Evolutionary conservation across 192 early-diverging fungal genomes (phyloP), one percentile per base, ranked within the genome.

Genomic region (Backusella parvicylindrica): DNA sequence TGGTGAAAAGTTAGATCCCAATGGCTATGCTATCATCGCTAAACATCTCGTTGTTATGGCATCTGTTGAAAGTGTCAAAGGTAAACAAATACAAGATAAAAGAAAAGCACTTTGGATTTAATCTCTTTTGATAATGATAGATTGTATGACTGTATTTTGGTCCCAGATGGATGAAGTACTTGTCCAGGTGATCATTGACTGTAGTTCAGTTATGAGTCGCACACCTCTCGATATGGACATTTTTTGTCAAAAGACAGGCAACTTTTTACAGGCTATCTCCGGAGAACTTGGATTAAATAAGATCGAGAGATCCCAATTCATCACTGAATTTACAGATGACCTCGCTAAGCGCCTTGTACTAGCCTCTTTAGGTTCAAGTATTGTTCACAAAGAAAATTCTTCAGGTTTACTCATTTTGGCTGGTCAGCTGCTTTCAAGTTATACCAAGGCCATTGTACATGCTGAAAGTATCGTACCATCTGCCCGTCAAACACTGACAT

Each of bases 1-100:
- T 33, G 30, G 31, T 43, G 70, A 77, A 36, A 77, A 77, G 21
- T 26, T 77, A 6, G 76, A 72, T 32, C 35, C 64, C 6, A 73
- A 73, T 11, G 38, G 30, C 15, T 43, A 73, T 31, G 21, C 37
- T 15, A 73, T 73, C n/a, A 32, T 73, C 32, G 72, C 72, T 16
- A 73, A 73, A 12, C 33, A 73, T 16, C 26, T 73, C 2, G 36
- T 63, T 18, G 36, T 65, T 1, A 35, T 73, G 53, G 63, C 36
- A 28, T 73, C 72, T 43, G 33, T 63, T 43, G 72, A 38, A 21
- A 65, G 72, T 66, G 63, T 47, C 26, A 73, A 73, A 40, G 70
- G 70, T 72, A 23, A 23, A 26, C 7, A 23, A 9, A 28, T 35
- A 68, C 26, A 40, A 7, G 2, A 36, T 43, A 69, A 23, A 30